phyloP scores from a whole-genome alignment of 108 stramenopile genomes.

The Pelagomonas calceolata region DNA sequence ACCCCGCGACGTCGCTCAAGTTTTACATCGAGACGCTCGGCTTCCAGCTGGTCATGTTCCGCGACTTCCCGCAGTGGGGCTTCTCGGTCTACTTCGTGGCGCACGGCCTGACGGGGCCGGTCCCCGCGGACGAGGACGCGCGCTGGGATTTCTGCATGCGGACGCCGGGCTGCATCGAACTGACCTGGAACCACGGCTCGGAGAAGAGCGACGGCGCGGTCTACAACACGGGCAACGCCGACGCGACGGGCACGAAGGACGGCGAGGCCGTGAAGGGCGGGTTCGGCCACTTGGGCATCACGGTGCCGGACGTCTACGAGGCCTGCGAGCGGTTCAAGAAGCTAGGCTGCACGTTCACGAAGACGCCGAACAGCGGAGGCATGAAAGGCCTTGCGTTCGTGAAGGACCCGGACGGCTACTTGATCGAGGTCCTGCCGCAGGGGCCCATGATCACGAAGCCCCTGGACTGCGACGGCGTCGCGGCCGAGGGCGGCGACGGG shows the following conservation, averaged over 20 bases:
- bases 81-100: constrained; percentile 49
- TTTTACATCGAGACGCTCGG: constrained; percentile 30
- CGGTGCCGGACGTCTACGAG: constrained; percentile 36
- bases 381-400: constrained; percentile 47
- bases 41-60: constrained; percentile 34
- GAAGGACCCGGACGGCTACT: constrained; percentile 44
- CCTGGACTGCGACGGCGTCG: constrained; percentile 47
- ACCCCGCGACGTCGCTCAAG: background rate
- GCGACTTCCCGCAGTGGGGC: constrained; percentile 43
- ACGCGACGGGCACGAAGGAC: constrained; percentile 39
- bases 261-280: constrained; percentile 28
- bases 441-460: constrained; percentile 40
- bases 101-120: constrained; percentile 7
- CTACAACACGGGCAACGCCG: constrained; percentile 43
- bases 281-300: constrained; percentile 41
- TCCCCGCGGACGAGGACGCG: constrained; percentile 12
- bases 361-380: constrained; percentile 35
- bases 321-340: constrained; percentile 32
- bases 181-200: constrained; percentile 42
- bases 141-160: constrained; percentile 38
- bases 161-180: constrained; percentile 40
- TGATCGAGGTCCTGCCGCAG: constrained; percentile 35
- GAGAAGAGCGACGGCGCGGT: constrained; percentile 28
- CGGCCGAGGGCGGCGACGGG: constrained; percentile 22
- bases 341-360: constrained; percentile 31